A percentile compares a stretch with the other conserved stretches of the same genome.
These are phyloP conservation scores for Escovopsis sp. DNA, from an alignment of 2,329 filamentous ascomycete species.

Conservation along the genomic window DNA sequence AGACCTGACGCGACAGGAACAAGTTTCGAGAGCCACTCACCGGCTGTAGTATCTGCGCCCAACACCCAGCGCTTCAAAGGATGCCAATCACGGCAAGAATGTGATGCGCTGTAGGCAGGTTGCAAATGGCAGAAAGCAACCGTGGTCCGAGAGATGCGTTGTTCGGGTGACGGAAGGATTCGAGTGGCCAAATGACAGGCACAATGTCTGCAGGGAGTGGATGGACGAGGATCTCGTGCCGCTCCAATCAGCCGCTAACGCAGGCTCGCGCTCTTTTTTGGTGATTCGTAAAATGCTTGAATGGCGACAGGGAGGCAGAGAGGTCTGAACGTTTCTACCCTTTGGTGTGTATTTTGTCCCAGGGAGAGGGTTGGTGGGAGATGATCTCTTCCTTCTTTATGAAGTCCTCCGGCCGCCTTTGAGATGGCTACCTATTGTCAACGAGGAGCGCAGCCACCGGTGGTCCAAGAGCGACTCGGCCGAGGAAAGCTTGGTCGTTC, in stretches of 20 bases:
- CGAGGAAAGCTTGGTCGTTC: background rate
- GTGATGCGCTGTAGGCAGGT: background rate
- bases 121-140: too few relatives aligned
- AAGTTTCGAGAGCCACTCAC: constrained; percentile 1
- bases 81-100: background rate
- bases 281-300: background rate
- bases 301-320: too few relatives aligned
- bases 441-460: too few relatives aligned
- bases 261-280: background rate
- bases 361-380: too few relatives aligned
- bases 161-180: constrained; percentile 5
- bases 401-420: too few relatives aligned
- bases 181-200: constrained; percentile 4
- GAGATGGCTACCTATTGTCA: too few relatives aligned
- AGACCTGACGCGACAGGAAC: background rate
- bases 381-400: too few relatives aligned
- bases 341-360: too few relatives aligned
- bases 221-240: constrained; percentile 1
- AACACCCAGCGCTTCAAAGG: constrained; percentile 3
- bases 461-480: background rate
- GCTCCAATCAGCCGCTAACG: constrained; percentile 1
- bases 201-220: constrained; percentile 2
- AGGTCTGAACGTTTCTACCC: too few relatives aligned
- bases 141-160: constrained; percentile 3
- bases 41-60: constrained; percentile 2